Conservation (phyloP, 2,329 filamentous ascomycete species). For the Aspergillus arachidicola region DNA sequence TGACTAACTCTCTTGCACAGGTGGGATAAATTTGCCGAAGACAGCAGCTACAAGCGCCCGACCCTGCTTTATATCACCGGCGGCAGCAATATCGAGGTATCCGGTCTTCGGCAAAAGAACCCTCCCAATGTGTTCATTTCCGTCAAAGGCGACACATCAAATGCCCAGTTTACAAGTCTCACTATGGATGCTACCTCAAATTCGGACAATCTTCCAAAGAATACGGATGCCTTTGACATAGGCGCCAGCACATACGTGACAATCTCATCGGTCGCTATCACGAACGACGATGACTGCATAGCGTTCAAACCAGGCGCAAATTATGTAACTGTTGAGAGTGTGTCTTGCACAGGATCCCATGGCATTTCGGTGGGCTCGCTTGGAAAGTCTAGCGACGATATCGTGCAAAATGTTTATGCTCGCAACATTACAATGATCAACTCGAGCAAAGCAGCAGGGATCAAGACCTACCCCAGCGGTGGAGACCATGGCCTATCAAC, state of each 20-base stretch:
- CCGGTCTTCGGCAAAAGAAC: conserved; percentile 44
- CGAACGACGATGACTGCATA: conserved; percentile 50
- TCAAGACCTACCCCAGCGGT: conserved; percentile 50
- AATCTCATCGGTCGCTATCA: conserved; percentile 39
- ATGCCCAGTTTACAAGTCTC: conserved; percentile 42
- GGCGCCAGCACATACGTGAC: conserved; percentile 42
- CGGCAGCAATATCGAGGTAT: conserved; percentile 41
- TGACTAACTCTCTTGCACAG: conserved; percentile 8
- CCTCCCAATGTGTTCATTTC: conserved; percentile 51
- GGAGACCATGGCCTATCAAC: conserved; percentile 38
- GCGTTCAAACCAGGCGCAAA: conserved; percentile 48
- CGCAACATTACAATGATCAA: conserved; percentile 44
- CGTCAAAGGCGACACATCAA: conserved; percentile 38
- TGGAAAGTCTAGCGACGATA: conserved; percentile 44
- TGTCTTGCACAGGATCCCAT: conserved; percentile 52
- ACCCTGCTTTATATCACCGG: conserved; percentile 47
- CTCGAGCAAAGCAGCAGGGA: conserved; percentile 50
- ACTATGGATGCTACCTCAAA: conserved; percentile 44
- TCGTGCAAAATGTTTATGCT: conserved; percentile 48
- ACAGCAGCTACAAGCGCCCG: conserved; percentile 44
- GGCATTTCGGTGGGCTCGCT: conserved; percentile 53
- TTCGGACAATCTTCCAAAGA: conserved; percentile 42
- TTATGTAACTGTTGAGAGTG: conserved; percentile 43
- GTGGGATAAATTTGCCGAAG: conserved; percentile 44
- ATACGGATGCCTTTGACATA: conserved; percentile 51